These are phyloP conservation scores for Elymus sibiricus DNA, from an alignment of 176 grass and related monocot genomes.

Conservation along the genomic window DNA sequence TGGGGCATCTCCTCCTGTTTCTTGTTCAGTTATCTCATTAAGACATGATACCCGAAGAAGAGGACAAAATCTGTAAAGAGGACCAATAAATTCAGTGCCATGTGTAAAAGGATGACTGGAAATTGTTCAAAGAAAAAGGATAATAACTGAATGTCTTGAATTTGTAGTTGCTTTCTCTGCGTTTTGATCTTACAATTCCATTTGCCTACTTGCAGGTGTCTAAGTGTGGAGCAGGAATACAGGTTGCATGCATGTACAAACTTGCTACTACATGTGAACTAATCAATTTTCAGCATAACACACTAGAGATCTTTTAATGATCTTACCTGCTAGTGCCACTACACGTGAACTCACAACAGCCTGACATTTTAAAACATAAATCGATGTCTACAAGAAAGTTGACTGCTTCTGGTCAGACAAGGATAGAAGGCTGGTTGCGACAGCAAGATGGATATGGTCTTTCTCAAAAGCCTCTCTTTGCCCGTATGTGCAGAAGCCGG, in stretches of 20 bases:
- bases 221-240: background rate
- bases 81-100: too few relatives aligned
- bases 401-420: background rate
- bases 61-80: too few relatives aligned
- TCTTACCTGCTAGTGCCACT: too few relatives aligned
- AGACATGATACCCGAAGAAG: too few relatives aligned
- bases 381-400: background rate
- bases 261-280: background rate
- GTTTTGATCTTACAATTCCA: background rate
- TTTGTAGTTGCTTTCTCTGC: background rate
- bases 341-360: background rate
- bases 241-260: background rate
- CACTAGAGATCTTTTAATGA: too few relatives aligned
- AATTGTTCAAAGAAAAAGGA: background rate
- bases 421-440: background rate
- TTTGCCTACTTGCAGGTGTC: background rate
- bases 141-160: background rate
- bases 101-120: too few relatives aligned
- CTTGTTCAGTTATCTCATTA: too few relatives aligned
- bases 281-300: too few relatives aligned
- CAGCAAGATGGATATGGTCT: background rate
- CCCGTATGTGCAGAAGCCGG: background rate
- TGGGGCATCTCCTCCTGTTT: background rate
- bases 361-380: background rate
- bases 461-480: background rate